A percentile compares a stretch with the other conserved stretches of the same genome.
phyloP scores from a whole-genome alignment of 1,284 basidiomycete species.

The Boletus mariae region DNA sequence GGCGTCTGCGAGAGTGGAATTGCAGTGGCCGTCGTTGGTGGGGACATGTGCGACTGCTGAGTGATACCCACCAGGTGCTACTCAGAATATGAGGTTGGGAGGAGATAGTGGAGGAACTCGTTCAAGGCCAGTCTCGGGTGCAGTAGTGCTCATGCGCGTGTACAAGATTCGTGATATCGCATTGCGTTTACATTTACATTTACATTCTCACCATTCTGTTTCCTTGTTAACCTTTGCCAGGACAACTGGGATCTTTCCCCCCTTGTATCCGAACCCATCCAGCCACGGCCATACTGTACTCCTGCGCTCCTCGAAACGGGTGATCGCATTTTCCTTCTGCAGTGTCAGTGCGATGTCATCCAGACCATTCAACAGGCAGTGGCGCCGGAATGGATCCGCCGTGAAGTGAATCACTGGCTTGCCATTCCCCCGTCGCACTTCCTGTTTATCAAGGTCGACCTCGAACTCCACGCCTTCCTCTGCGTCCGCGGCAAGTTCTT shows the following conservation, averaged over 20 bases:
- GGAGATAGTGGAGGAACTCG: neutral
- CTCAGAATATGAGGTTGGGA: slow-evolving; percentile 2
- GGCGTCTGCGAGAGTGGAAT: slow-evolving; percentile 13
- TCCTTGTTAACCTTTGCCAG: slow-evolving; percentile 46
- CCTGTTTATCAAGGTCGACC: slow-evolving; percentile 86
- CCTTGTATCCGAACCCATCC: slow-evolving; percentile 88
- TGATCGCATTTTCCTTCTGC: slow-evolving; percentile 68
- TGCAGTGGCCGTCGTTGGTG: slow-evolving; percentile 10
- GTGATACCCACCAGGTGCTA: neutral
- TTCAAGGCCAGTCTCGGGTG: neutral
- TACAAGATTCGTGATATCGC: neutral
- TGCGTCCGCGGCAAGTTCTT: slow-evolving; percentile 76
- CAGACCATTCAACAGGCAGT: slow-evolving; percentile 89
- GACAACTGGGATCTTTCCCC: slow-evolving; percentile 63
- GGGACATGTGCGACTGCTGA: slow-evolving; percentile 16
- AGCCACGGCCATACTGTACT: slow-evolving; percentile 87
- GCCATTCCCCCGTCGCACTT: slow-evolving; percentile 76
- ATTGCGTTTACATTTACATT: neutral
- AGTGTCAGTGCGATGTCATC: slow-evolving; percentile 93
- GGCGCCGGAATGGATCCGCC: slow-evolving; percentile 84
- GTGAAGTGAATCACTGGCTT: slow-evolving; percentile 72
- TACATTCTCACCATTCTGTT: slow-evolving; percentile 70
- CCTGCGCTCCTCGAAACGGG: slow-evolving; percentile 73
- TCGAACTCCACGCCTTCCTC: slow-evolving; percentile 78
- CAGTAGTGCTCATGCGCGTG: neutral